Evolutionary conservation across 1,139 yeast genomes (phyloP).

Genomic region (Debaryomycetaceae sp.): DNA sequence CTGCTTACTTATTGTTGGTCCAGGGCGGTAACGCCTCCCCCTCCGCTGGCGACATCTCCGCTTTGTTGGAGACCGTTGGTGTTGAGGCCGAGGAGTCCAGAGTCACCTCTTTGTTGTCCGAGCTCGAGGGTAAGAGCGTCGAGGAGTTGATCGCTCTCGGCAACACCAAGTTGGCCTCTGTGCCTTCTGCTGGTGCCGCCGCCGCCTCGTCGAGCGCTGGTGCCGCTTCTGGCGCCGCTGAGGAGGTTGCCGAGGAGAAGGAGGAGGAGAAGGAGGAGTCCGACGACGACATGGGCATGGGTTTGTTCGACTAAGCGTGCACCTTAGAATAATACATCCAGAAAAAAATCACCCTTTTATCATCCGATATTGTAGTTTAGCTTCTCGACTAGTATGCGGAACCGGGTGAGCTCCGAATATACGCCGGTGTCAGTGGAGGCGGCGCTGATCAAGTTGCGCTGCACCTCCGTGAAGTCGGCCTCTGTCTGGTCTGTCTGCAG

Average conservation of each 20-base stretch:
- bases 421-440: conserved; percentile 10
- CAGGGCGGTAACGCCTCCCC: conserved; percentile 83
- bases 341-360: conserved; percentile 6
- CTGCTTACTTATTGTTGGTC: conserved; percentile 84
- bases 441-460: conserved; percentile 12
- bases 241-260: conserved; percentile 35
- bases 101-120: conserved; percentile 59
- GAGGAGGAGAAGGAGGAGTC: conserved; percentile 39
- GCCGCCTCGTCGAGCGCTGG: conserved; percentile 50
- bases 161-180: conserved; percentile 76
- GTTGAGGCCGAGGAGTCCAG: conserved; percentile 75
- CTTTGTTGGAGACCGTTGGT: conserved; percentile 72
- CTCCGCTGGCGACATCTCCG: conserved; percentile 66
- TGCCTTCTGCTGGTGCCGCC: conserved; percentile 83
- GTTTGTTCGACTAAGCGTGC: conserved; percentile 70
- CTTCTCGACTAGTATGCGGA: conserved; percentile 31
- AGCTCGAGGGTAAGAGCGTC: conserved; percentile 74
- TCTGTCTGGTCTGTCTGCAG: conserved; percentile 1
- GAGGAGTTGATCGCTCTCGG: conserved; percentile 77
- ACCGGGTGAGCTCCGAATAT: conserved; percentile 23
- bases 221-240: conserved; percentile 38
- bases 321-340: conserved; percentile 7
- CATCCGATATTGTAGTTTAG: conserved; percentile 14
- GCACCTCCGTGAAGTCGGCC: conserved; percentile 10
- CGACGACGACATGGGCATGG: conserved; percentile 86